Evolutionary conservation across 805 yeast species (phyloP).

Genomic region (Metschnikowia santaceciliae): DNA sequence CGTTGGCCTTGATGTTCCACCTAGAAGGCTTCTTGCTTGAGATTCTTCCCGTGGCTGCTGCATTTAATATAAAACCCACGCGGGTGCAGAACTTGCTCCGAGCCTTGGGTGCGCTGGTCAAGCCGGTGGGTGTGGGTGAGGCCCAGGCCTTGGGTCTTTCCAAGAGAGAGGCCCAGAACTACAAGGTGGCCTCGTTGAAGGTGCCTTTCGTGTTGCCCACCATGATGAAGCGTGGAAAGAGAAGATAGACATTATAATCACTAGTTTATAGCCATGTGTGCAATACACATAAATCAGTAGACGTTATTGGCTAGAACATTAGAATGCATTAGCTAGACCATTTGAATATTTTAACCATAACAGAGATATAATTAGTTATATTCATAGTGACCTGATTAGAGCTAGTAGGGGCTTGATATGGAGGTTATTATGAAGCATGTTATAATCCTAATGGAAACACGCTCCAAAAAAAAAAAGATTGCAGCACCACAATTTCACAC

Average conservation of each 20-base stretch:
- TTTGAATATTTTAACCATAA: too few species aligned
- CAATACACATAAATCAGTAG: too few species aligned
- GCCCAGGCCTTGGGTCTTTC: slow-evolving; percentile 71
- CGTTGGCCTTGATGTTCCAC: slow-evolving; percentile 69
- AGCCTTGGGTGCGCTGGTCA: slow-evolving; percentile 78
- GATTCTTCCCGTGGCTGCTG: slow-evolving; percentile 78
- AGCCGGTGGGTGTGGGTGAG: slow-evolving; percentile 66
- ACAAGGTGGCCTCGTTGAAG: slow-evolving; percentile 76
- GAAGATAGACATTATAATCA: slow-evolving; percentile 6
- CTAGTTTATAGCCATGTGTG: too few species aligned
- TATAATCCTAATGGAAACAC: neutral
- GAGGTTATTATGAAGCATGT: too few species aligned
- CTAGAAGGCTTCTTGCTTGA: slow-evolving; percentile 73
- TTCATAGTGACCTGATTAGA: too few species aligned
- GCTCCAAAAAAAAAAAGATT: neutral
- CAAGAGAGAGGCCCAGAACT: slow-evolving; percentile 53
- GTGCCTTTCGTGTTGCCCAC: slow-evolving; percentile 92
- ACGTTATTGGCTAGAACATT: too few species aligned
- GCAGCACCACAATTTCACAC: neutral
- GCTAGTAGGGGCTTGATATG: too few species aligned
- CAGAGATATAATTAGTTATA: too few species aligned
- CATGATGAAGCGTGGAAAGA: slow-evolving; percentile 62
- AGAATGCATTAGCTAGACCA: too few species aligned
- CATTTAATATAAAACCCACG: slow-evolving; percentile 75
- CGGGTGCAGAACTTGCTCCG: slow-evolving; percentile 64